phyloP scores from a whole-genome alignment of 768 basidiomycete species.

The Phylloporus arenicola region DNA sequence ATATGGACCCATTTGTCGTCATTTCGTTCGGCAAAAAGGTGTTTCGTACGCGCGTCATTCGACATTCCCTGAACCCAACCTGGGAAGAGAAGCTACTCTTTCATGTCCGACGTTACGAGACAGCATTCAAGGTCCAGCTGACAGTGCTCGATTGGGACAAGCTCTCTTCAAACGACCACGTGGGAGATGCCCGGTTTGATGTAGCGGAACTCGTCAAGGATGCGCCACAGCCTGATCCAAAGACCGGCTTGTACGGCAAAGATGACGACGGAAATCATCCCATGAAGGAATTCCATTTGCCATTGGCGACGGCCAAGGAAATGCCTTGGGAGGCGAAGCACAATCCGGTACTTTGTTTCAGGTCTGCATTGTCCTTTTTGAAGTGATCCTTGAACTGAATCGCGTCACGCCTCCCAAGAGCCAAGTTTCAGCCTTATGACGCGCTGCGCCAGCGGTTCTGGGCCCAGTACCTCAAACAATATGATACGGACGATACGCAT shows the following conservation, averaged over 20 bases:
- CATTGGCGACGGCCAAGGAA: constrained; percentile 56
- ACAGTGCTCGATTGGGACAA: constrained; percentile 97
- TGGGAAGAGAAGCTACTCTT: constrained; percentile 97
- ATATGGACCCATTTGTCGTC: constrained; percentile 98
- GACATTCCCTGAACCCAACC: constrained; percentile 77
- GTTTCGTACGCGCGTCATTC: constrained; percentile 85
- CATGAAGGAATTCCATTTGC: constrained; percentile 71
- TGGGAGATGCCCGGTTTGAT: constrained; percentile 74
- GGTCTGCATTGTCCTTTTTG: constrained; percentile 33
- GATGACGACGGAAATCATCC: constrained; percentile 34
- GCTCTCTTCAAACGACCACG: constrained; percentile 78
- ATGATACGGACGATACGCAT: constrained; percentile 80
- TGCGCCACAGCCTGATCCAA: constrained; percentile 60
- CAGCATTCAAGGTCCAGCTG: constrained; percentile 69
- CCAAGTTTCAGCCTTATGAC: constrained; percentile 94
- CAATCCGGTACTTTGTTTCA: constrained; percentile 62
- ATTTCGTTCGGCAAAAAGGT: constrained; percentile 96
- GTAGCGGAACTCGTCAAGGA: constrained; percentile 63
- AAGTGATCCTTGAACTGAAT: constrained; percentile 1
- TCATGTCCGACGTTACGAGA: constrained; percentile 88
- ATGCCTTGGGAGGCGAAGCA: constrained; percentile 68
- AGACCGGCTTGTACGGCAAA: constrained; percentile 43
- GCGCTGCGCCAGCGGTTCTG: constrained; percentile 88
- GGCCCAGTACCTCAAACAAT: constrained; percentile 82
- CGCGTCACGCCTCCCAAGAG: constrained; percentile 39